Conservation (phyloP, 1,284 basidiomycete genomes). For the Kalmanozyma brasiliensis region DNA sequence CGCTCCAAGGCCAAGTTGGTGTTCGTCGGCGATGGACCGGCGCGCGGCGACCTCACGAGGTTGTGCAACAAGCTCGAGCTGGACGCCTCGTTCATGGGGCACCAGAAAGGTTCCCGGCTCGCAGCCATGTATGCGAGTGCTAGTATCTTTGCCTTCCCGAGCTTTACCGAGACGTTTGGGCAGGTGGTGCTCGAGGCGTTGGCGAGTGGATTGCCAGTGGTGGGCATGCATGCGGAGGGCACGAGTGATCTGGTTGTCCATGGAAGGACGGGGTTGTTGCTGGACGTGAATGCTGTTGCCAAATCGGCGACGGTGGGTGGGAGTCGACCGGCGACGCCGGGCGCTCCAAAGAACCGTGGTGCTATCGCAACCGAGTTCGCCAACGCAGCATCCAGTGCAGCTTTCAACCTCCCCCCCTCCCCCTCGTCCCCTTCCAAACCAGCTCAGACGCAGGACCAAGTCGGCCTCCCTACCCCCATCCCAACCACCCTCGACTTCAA, state of each 20-base stretch:
- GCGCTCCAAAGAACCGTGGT: too few species aligned
- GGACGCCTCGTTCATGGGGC: conserved; percentile 72
- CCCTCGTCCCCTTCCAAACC: background rate
- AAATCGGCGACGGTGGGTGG: conserved; percentile 16
- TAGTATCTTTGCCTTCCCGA: conserved; percentile 73
- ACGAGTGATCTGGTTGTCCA: conserved; percentile 73
- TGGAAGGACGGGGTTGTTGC: conserved; percentile 70
- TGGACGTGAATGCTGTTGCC: conserved; percentile 52
- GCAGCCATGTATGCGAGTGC: conserved; percentile 71
- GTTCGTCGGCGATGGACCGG: conserved; percentile 74
- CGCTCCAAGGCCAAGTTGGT: conserved; percentile 70
- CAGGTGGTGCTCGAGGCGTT: conserved; percentile 74
- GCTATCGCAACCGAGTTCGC: conserved; percentile 39
- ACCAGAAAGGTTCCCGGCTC: conserved; percentile 67
- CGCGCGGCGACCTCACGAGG: conserved; percentile 70
- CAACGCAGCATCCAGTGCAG: conserved; percentile 22
- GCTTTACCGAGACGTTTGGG: conserved; percentile 73
- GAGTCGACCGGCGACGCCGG: conserved; percentile 19
- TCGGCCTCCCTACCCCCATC: conserved; percentile 46
- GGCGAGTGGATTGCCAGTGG: conserved; percentile 72
- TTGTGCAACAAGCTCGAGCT: conserved; percentile 70
- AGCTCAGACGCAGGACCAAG: background rate
- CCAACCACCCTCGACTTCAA: conserved; percentile 60
- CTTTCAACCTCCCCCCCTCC: conserved; percentile 14
- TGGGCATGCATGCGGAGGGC: conserved; percentile 73